A percentile compares a stretch with the other conserved stretches of the same genome.
phyloP scores from a whole-genome alignment of 257 asterid genomes.

The Nicotiana attenuata region DNA sequence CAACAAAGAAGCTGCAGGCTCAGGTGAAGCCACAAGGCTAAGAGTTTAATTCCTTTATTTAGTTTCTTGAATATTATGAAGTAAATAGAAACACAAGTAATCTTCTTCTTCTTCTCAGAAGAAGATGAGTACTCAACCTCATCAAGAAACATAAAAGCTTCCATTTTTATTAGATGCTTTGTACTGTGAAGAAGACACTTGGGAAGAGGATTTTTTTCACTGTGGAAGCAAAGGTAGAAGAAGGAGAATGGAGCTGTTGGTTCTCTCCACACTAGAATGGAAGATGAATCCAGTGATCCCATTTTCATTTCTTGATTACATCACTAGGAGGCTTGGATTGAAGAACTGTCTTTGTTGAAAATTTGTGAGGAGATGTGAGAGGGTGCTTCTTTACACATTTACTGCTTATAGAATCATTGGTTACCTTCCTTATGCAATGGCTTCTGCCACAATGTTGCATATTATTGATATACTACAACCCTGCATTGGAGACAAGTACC shows the following conservation, averaged over 20 bases:
- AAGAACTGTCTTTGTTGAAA: constrained; percentile 16
- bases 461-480: no score
- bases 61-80: constrained; percentile 32
- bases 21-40: not conserved
- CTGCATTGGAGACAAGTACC: no score
- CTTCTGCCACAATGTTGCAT: no score
- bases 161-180: constrained; percentile 34
- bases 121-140: constrained; percentile 42
- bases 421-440: no score
- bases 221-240: not conserved
- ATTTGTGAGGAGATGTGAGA: constrained; percentile 46
- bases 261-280: constrained; percentile 52
- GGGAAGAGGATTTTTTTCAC: constrained; percentile 19
- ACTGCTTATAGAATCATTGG: no score
- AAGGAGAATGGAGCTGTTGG: constrained; percentile 52
- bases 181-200: constrained; percentile 24
- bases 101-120: constrained; percentile 27
- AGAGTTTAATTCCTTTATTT: not conserved
- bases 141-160: constrained; percentile 23
- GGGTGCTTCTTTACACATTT: no score
- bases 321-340: constrained; percentile 31
- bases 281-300: constrained; percentile 66
- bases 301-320: constrained; percentile 45
- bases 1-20: not conserved
- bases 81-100: constrained; percentile 9